A percentile compares a stretch with the other conserved stretches of the same genome.
Conservation (phyloP, 495 filamentous ascomycete genomes). For the Penicillium nucicola region DNA sequence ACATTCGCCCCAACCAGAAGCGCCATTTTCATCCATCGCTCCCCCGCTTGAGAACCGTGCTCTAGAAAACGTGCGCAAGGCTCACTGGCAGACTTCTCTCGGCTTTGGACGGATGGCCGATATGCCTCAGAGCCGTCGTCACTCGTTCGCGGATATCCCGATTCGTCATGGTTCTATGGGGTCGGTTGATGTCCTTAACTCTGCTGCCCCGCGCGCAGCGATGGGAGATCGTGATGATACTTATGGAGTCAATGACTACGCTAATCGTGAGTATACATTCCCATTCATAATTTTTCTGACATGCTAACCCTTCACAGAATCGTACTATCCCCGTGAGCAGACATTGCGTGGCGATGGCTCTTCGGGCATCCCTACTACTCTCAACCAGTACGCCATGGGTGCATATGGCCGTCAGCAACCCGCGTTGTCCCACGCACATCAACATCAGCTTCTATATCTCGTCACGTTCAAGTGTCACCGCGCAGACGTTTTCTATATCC, state of each 20-base stretch:
- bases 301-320: constrained; percentile 33
- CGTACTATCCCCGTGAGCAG: constrained; percentile 49
- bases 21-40: constrained; percentile 52
- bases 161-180: constrained; percentile 67
- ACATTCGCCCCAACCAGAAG: constrained; percentile 53
- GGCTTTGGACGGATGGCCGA: constrained; percentile 71
- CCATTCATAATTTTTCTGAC: neutral
- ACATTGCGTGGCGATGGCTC: constrained; percentile 37
- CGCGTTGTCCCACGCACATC: constrained; percentile 63
- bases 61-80: constrained; percentile 74
- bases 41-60: constrained; percentile 64
- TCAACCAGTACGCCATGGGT: constrained; percentile 55
- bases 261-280: constrained; percentile 5
- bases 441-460: constrained; percentile 82
- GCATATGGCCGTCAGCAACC: constrained; percentile 55
- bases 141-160: constrained; percentile 92
- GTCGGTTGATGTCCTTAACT: constrained; percentile 52
- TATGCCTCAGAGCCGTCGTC: constrained; percentile 80
- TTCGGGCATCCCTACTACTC: constrained; percentile 36
- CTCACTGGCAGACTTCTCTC: constrained; percentile 83
- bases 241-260: constrained; percentile 33
- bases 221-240: constrained; percentile 39
- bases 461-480: constrained; percentile 94
- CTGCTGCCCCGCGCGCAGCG: constrained; percentile 25
- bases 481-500: constrained; percentile 94